phyloP scores from a whole-genome alignment of 2,329 filamentous ascomycete species.

The Colletotrichum aenigma region DNA sequence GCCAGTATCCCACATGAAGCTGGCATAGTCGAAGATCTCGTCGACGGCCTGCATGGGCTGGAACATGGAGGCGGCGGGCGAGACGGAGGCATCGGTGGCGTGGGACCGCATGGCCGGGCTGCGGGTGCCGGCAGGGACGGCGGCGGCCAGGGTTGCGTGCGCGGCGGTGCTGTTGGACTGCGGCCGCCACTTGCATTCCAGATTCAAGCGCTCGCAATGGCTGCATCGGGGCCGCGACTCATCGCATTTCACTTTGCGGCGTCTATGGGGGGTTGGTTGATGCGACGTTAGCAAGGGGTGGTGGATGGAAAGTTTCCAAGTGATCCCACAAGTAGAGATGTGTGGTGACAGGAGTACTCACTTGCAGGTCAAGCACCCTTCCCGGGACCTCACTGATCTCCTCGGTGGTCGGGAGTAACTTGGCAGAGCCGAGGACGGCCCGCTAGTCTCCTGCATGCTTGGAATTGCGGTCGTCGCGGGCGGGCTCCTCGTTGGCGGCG shows the following conservation, averaged over 20 bases:
- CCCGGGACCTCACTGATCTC: slow-evolving; percentile 31
- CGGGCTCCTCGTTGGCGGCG: not conserved
- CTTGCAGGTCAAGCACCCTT: slow-evolving; percentile 53
- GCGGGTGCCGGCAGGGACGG: slow-evolving; percentile 23
- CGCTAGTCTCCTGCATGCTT: slow-evolving; percentile 21
- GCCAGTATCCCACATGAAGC: slow-evolving; percentile 51
- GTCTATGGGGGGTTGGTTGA: slow-evolving; percentile 31
- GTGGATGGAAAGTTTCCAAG: not conserved
- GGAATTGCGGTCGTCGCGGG: slow-evolving; percentile 5
- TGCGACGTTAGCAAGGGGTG: not conserved
- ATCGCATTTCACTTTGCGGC: slow-evolving; percentile 59
- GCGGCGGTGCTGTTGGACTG: slow-evolving; percentile 20
- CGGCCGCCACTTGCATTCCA: slow-evolving; percentile 56
- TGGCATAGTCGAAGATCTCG: slow-evolving; percentile 51
- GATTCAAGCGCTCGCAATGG: slow-evolving; percentile 56
- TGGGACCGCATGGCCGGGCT: slow-evolving; percentile 26
- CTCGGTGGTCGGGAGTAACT: slow-evolving; percentile 9
- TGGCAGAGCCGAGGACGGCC: slow-evolving; percentile 3
- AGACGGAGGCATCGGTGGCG: slow-evolving; percentile 28
- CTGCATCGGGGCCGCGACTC: slow-evolving; percentile 56
- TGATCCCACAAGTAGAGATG: not conserved
- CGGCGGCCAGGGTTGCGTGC: slow-evolving; percentile 24
- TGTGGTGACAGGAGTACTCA: slow-evolving; percentile 26
- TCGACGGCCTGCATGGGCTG: slow-evolving; percentile 37
- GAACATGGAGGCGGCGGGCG: slow-evolving; percentile 26